Percentiles rank a stretch among this genome's conserved stretches.
Conservation (phyloP, 352 stramenopile genomes). For the Pythium sukuiense region DNA sequence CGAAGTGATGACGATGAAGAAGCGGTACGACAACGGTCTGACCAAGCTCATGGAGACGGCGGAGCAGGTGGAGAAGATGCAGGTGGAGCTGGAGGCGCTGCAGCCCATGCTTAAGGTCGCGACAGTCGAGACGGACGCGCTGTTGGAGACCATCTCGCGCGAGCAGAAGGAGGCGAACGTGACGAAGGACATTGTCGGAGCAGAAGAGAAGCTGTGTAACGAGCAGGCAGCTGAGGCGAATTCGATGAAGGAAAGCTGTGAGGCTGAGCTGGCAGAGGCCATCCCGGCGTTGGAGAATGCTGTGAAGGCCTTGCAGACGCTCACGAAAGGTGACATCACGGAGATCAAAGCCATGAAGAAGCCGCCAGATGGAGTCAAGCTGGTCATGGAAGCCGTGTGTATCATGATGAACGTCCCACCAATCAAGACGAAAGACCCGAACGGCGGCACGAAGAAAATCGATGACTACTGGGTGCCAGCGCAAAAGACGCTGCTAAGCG, state of each 20-base stretch:
- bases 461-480: constrained; percentile 94
- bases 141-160: constrained; percentile 88
- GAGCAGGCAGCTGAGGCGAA: constrained; percentile 87
- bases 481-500: constrained; percentile 91
- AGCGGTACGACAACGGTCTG: constrained; percentile 92
- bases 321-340: constrained; percentile 94
- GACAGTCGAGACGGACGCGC: constrained; percentile 88
- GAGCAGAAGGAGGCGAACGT: constrained; percentile 89
- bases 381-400: constrained; percentile 94
- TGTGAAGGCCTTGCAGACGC: constrained; percentile 89
- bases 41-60: constrained; percentile 93
- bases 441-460: constrained; percentile 90
- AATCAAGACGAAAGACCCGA: constrained; percentile 92
- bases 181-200: constrained; percentile 80
- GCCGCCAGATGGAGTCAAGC: constrained; percentile 92
- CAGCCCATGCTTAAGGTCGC: constrained; percentile 92
- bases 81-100: constrained; percentile 90
- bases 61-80: constrained; percentile 93
- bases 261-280: constrained; percentile 91
- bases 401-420: constrained; percentile 95
- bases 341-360: constrained; percentile 98
- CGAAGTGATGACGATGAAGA: constrained; percentile 90
- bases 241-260: constrained; percentile 89
- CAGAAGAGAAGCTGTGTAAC: constrained; percentile 86
- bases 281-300: constrained; percentile 92